Conservation (phyloP, 768 basidiomycete genomes). For the Phylloporus scabripes region DNA sequence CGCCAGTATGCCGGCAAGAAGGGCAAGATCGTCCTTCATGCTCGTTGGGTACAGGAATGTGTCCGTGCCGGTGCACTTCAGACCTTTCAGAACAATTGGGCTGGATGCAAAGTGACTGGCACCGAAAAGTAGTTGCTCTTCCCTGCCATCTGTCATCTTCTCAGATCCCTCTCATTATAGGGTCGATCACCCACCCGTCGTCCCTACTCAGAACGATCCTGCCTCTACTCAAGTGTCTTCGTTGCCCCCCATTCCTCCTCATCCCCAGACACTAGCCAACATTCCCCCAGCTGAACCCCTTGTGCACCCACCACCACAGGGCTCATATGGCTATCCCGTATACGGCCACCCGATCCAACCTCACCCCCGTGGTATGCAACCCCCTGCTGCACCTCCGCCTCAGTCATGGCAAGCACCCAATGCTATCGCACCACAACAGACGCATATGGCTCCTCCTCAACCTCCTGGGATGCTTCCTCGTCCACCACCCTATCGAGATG, state of each 20-base stretch:
- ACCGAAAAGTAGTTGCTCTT: conserved; percentile 53
- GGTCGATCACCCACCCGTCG: conserved; percentile 21
- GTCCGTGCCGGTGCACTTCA: conserved; percentile 63
- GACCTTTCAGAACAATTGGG: conserved; percentile 73
- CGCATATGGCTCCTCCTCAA: conserved; percentile 46
- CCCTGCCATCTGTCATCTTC: not conserved
- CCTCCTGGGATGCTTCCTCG: conserved; percentile 44
- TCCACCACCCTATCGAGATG: conserved; percentile 43
- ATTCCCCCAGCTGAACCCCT: conserved; percentile 25
- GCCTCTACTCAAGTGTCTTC: conserved; percentile 23
- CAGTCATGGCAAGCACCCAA: conserved; percentile 62
- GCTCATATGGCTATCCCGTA: conserved; percentile 28
- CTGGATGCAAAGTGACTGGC: conserved; percentile 75
- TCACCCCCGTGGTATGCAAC: conserved; percentile 39
- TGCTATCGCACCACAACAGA: conserved; percentile 61
- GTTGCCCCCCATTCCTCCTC: conserved; percentile 24
- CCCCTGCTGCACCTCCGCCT: conserved; percentile 44
- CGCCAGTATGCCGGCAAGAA: conserved; percentile 77
- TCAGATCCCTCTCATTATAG: conserved; percentile 9
- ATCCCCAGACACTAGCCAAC: conserved; percentile 26
- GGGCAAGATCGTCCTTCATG: conserved; percentile 68
- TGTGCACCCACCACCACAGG: conserved; percentile 27
- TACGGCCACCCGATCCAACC: conserved; percentile 39
- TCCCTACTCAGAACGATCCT: conserved; percentile 21
- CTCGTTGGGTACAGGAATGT: conserved; percentile 75